phyloP scores from a whole-genome alignment of 1,139 yeast species.

The Waltiozyma sp. region DNA sequence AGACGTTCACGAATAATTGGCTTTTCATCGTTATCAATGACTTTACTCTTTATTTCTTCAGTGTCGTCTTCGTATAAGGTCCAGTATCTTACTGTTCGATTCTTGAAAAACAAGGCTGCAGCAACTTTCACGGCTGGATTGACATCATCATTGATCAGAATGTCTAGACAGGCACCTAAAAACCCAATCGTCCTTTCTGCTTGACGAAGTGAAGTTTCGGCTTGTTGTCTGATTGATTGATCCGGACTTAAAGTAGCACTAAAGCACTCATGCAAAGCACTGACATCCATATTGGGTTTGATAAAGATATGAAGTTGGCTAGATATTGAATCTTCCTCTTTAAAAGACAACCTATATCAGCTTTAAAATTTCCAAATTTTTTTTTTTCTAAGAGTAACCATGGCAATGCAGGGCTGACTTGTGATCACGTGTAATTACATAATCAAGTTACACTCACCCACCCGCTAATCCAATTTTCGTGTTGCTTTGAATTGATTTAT shows the following conservation, averaged over 20 bases:
- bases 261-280: slow-evolving; percentile 62
- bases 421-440: not conserved
- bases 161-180: slow-evolving; percentile 72
- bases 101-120: slow-evolving; percentile 82
- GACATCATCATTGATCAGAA: slow-evolving; percentile 45
- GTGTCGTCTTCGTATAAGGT: slow-evolving; percentile 22
- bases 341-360: not conserved
- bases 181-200: slow-evolving; percentile 58
- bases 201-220: slow-evolving; percentile 55
- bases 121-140: slow-evolving; percentile 56
- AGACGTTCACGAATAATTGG: slow-evolving; percentile 55
- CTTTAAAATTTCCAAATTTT: not conserved
- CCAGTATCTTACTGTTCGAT: slow-evolving; percentile 64
- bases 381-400: not conserved
- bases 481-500: too few species aligned
- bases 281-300: slow-evolving; percentile 44
- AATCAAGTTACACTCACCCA: too few species aligned
- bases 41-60: slow-evolving; percentile 12
- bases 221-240: slow-evolving; percentile 48
- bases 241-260: slow-evolving; percentile 72
- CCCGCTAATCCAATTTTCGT: not conserved
- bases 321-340: not conserved
- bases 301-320: not conserved
- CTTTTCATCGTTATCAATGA: slow-evolving; percentile 58
- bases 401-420: too few species aligned